Base-by-base conservation (phyloP, 768 basidiomycete genomes). In the Russula earlei region DNA sequence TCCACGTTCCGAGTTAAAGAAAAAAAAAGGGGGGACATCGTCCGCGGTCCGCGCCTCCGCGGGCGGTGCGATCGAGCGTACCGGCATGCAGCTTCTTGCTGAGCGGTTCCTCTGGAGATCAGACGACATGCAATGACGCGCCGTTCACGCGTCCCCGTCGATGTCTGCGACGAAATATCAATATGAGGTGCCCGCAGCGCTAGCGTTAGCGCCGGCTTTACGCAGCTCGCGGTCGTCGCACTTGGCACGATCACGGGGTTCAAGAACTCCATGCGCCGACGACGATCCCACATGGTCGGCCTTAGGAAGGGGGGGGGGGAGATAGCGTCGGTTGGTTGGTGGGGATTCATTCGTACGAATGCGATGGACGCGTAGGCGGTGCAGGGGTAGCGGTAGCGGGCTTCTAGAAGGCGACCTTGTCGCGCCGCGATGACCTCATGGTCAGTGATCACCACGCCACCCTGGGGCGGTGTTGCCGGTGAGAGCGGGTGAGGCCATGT, bases 391-490 rank as follows among this genome's bases (percentile, higher is more conserved):
- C n/a, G n/a, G n/a, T n/a, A n/a, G n/a, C n/a, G n/a, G n/a, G 82
- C 84, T 38, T 71, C 72, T 52, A 76, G 74, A 3, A 75, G 69
- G 6, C 81, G 81, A 56, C 74, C 70, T 17, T 70, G 69, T 38
- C 60, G 56, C 27, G 75, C 72, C 0, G 80, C 75, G 15, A 87
- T 77, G 11, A 86, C 84, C 46, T 82, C 82, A 63, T 85, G 87
- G 64, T 87, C 85, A 1, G 85, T 86, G 27, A 86, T 84, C 20
- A 85, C 67, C 36, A 87, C 76, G 0, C 84, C 84, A 4, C 70
- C 47, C 66, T 76, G 85, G 84, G 4, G 71, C 75, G 56, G 79
- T 75, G 46, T 74, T 71, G 5, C 77, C 77, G 0, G 77, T 80
- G 22, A 85, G 64, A 5, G 74, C 58, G 0, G 84, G 84, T 1